A percentile compares a stretch with the other conserved stretches of the same genome.
Evolutionary conservation across 2,329 filamentous ascomycete species (phyloP).

Genomic region (Talaromyces sp.): DNA sequence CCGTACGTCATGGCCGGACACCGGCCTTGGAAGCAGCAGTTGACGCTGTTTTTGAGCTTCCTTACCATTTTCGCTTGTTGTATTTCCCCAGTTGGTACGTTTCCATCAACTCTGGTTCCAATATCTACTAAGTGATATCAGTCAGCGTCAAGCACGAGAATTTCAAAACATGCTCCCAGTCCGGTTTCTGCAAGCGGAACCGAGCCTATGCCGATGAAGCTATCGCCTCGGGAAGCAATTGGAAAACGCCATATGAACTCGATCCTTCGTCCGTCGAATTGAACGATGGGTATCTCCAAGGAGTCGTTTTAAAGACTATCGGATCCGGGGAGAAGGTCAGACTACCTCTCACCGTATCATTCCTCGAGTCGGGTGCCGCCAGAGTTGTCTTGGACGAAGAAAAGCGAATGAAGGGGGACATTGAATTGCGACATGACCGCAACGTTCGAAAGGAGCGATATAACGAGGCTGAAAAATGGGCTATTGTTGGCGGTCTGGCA

Average conservation of each 20-base stretch:
- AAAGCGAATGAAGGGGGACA: slow-evolving; percentile 81
- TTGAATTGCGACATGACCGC: slow-evolving; percentile 82
- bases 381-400: slow-evolving; percentile 90
- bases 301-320: slow-evolving; percentile 76
- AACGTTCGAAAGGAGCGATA: slow-evolving; percentile 86
- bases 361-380: slow-evolving; percentile 84
- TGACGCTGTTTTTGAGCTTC: slow-evolving; percentile 64
- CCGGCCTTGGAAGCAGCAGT: slow-evolving; percentile 56
- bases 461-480: slow-evolving; percentile 85
- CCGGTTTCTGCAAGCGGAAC: slow-evolving; percentile 96
- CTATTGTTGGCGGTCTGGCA: slow-evolving; percentile 76
- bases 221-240: slow-evolving; percentile 62
- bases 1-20: slow-evolving; percentile 50
- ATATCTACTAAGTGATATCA: slow-evolving; percentile 37
- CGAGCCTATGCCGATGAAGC: slow-evolving; percentile 82
- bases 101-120: not conserved
- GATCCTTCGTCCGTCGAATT: slow-evolving; percentile 70
- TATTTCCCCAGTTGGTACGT: slow-evolving; percentile 64
- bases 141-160: slow-evolving; percentile 90
- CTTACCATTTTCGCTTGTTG: slow-evolving; percentile 60
- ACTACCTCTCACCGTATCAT: slow-evolving; percentile 80
- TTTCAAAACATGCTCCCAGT: slow-evolving; percentile 95
- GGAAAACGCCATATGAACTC: slow-evolving; percentile 79
- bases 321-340: slow-evolving; percentile 67
- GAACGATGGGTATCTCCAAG: slow-evolving; percentile 76